phyloP scores from a whole-genome alignment of 352 stramenopile species.

The Thraustochytrium sp. region DNA sequence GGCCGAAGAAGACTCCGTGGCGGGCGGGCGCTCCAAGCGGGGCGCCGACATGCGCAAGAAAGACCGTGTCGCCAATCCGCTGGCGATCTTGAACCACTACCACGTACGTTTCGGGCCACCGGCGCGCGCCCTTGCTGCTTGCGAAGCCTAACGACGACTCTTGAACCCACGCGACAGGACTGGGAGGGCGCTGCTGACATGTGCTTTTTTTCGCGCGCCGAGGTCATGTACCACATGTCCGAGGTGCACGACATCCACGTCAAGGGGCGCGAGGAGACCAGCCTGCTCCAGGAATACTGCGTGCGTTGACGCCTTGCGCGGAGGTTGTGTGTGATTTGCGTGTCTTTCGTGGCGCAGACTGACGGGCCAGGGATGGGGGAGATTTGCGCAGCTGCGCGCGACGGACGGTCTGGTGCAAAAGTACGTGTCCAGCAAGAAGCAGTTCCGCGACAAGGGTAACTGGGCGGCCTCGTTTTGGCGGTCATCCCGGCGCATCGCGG shows the following conservation, averaged over 20 bases:
- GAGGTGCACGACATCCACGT: background rate
- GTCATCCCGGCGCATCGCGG: background rate
- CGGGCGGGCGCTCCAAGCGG: background rate
- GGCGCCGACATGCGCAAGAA: background rate
- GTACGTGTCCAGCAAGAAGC: background rate
- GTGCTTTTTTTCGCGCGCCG: background rate
- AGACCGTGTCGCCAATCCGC: background rate
- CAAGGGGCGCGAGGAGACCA: background rate
- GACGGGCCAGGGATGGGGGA: background rate
- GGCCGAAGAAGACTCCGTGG: background rate
- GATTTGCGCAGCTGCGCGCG: background rate
- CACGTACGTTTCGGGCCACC: background rate
- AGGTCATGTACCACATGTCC: background rate
- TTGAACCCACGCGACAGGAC: no score
- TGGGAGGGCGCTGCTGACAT: background rate
- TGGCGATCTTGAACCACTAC: background rate
- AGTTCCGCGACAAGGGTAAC: background rate
- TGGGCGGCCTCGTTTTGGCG: background rate
- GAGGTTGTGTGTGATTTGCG: no score
- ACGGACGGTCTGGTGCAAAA: slow-evolving; percentile 13
- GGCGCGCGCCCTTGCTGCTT: no score
- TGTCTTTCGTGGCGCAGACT: background rate
- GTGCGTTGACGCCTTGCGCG: background rate
- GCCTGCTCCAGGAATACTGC: background rate
- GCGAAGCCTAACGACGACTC: no score